Evolutionary conservation across 176 grass and related monocot genomes (phyloP).

Genomic region (Themeda triandra): DNA sequence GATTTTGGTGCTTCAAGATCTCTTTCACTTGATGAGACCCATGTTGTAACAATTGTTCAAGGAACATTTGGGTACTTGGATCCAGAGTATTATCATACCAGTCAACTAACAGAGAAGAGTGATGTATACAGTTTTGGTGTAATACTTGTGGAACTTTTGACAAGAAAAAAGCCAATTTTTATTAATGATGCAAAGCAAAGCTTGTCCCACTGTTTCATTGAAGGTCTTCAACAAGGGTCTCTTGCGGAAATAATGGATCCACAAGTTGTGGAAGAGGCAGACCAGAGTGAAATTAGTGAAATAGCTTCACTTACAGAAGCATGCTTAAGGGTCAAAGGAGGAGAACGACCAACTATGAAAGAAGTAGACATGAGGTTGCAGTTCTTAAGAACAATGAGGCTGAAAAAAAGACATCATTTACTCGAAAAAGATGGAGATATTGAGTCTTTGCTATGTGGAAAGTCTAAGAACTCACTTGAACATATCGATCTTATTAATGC

Average conservation of each 20-base stretch:
- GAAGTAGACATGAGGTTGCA: slow-evolving; percentile 54
- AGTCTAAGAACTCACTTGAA: background rate
- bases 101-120: slow-evolving; percentile 43
- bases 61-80: slow-evolving; percentile 58
- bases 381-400: slow-evolving; percentile 18
- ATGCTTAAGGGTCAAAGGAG: slow-evolving; percentile 36
- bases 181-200: slow-evolving; percentile 28
- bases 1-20: slow-evolving; percentile 60
- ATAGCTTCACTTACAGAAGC: slow-evolving; percentile 21
- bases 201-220: slow-evolving; percentile 35
- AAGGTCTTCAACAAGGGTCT: background rate
- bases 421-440: background rate
- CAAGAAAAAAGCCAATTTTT: slow-evolving; percentile 47
- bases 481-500: background rate
- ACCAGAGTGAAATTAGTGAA: slow-evolving; percentile 14
- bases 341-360: slow-evolving; percentile 41
- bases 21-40: slow-evolving; percentile 42
- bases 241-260: slow-evolving; percentile 22
- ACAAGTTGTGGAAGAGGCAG: slow-evolving; percentile 25
- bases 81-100: slow-evolving; percentile 42
- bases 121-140: slow-evolving; percentile 71
- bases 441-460: background rate
- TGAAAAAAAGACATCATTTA: background rate
- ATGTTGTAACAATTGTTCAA: slow-evolving; percentile 54
- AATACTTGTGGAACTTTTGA: slow-evolving; percentile 40